Percentiles rank a stretch among this genome's conserved stretches.
These are phyloP conservation scores for Entomophthora muscae DNA, from an alignment of 371 early-diverging fungal genomes.

Conservation along the genomic window DNA sequence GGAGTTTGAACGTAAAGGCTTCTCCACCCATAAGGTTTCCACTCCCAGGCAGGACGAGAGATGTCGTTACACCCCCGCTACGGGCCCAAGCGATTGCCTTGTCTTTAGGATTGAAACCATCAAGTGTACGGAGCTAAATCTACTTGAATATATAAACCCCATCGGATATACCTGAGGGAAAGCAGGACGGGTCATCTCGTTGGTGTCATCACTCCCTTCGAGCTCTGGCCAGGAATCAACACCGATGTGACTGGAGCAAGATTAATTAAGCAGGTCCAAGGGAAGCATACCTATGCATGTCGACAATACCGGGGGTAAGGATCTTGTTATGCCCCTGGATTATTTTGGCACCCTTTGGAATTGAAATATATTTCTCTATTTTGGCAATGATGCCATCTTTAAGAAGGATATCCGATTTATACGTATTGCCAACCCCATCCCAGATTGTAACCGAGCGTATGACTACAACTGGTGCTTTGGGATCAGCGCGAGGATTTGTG, in stretches of 20 bases:
- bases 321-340: constrained; percentile 47
- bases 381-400: constrained; percentile 32
- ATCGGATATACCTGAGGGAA: constrained; percentile 27
- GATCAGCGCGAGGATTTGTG: not conserved
- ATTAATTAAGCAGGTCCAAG: not conserved
- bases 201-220: constrained; percentile 32
- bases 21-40: constrained; percentile 69
- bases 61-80: constrained; percentile 65
- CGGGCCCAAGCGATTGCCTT: constrained; percentile 39
- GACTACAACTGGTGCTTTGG: not conserved
- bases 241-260: constrained; percentile 29
- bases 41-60: constrained; percentile 57
- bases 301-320: constrained; percentile 65
- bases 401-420: constrained; percentile 29
- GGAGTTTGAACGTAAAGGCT: constrained; percentile 46
- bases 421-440: constrained; percentile 27
- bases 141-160: not conserved
- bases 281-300: constrained; percentile 46
- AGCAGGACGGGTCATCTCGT: constrained; percentile 46
- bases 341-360: constrained; percentile 17
- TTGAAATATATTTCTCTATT: constrained; percentile 18
- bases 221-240: constrained; percentile 37
- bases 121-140: constrained; percentile 25
- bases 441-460: constrained; percentile 4
- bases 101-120: constrained; percentile 43